phyloP scores from a whole-genome alignment of 257 asterid genomes.

The Gynochthodes officinalis region DNA sequence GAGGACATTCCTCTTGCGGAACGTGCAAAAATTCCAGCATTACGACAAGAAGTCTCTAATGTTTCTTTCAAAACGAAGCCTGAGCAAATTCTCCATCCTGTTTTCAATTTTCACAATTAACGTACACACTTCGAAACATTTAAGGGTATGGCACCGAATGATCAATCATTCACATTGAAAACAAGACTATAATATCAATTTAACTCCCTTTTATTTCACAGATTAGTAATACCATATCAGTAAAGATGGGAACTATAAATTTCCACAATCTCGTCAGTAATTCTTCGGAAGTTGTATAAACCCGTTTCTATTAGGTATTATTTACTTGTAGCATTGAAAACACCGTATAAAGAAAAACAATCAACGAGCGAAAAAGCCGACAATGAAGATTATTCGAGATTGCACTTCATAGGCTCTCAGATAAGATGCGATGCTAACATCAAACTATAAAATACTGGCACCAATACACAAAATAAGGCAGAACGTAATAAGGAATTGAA shows the following conservation, averaged over 20 bases:
- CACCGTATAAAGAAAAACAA: background rate
- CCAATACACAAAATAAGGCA: background rate
- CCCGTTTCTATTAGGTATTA: too few relatives aligned
- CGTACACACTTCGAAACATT: background rate
- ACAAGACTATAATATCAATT: background rate
- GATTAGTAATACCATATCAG: background rate
- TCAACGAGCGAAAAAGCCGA: background rate
- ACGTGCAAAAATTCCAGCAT: background rate
- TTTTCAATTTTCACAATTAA: constrained; percentile 10
- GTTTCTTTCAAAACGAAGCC: constrained; percentile 30
- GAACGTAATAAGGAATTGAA: too few relatives aligned
- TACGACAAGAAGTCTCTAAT: constrained; percentile 30
- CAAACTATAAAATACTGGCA: too few relatives aligned
- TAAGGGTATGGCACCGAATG: constrained; percentile 1
- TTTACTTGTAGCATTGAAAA: too few relatives aligned
- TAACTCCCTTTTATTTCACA: background rate
- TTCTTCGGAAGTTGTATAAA: too few relatives aligned
- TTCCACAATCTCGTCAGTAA: background rate
- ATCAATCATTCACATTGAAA: background rate
- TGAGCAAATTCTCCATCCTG: constrained; percentile 49
- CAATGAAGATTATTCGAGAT: background rate
- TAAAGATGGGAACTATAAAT: background rate
- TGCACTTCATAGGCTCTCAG: too few relatives aligned
- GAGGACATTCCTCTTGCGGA: background rate
- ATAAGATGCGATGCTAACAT: too few relatives aligned